Evolutionary conservation across 2,329 filamentous ascomycete genomes (phyloP).

Genomic region (Venturia aucupariae): DNA sequence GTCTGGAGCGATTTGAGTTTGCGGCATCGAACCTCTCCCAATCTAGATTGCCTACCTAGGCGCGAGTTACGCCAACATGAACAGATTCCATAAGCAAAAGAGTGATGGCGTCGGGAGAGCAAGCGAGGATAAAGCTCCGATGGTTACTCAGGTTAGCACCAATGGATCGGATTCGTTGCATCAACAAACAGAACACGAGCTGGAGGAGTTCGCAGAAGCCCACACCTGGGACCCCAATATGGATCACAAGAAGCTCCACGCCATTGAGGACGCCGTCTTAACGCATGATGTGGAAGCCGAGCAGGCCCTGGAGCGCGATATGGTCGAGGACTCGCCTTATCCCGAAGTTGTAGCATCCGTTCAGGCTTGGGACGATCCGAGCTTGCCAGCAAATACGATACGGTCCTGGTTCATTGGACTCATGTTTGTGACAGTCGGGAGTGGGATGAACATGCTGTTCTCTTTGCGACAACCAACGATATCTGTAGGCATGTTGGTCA

Average conservation of each 20-base stretch:
- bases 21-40: background rate
- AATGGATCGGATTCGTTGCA: background rate
- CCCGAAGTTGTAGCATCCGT: constrained; percentile 17
- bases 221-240: constrained; percentile 10
- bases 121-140: background rate
- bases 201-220: background rate
- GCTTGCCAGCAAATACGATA: constrained; percentile 15
- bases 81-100: background rate
- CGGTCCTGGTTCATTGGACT: constrained; percentile 14
- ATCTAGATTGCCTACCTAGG: background rate
- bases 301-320: constrained; percentile 15
- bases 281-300: constrained; percentile 24
- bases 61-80: background rate
- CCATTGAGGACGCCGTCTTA: constrained; percentile 16
- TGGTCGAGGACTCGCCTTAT: constrained; percentile 17
- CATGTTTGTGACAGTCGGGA: constrained; percentile 17
- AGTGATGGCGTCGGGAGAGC: background rate
- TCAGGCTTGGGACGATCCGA: constrained; percentile 13
- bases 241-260: constrained; percentile 15
- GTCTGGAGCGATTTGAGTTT: no score
- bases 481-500: constrained; percentile 50
- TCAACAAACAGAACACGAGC: background rate
- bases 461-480: constrained; percentile 55
- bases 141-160: background rate
- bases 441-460: constrained; percentile 50